These are phyloP conservation scores for Prototheca cutis DNA, from an alignment of 163 green algal genomes.

Conservation along the genomic window DNA sequence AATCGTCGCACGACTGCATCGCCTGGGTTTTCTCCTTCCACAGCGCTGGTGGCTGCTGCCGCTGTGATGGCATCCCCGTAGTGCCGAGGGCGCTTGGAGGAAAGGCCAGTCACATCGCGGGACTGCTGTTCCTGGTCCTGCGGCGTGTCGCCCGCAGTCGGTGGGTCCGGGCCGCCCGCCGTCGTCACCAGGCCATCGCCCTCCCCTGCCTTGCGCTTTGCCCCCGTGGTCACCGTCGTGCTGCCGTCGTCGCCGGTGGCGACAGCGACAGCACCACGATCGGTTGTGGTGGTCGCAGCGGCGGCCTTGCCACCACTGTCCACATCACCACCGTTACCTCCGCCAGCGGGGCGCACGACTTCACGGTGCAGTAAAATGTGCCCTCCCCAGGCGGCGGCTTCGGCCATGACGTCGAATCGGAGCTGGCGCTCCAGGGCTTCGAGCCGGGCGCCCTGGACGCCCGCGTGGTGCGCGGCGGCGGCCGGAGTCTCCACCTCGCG, in stretches of 20 bases:
- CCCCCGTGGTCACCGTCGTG: too few relatives aligned
- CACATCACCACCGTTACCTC: background rate
- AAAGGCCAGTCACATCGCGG: too few relatives aligned
- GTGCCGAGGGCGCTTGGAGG: too few relatives aligned
- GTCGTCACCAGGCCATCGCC: too few relatives aligned
- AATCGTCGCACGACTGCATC: too few relatives aligned
- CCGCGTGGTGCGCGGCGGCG: constrained; percentile 73
- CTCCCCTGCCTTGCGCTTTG: too few relatives aligned
- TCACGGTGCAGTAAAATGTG: constrained; percentile 74
- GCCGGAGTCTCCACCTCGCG: constrained; percentile 81
- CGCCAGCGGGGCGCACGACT: constrained; percentile 8
- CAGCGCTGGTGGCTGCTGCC: too few relatives aligned
- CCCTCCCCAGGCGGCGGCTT: constrained; percentile 50
- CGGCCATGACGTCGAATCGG: constrained; percentile 51
- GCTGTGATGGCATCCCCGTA: background rate
- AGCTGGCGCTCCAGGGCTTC: constrained; percentile 68
- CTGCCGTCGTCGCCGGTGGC: too few relatives aligned
- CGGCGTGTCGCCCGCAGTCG: too few relatives aligned
- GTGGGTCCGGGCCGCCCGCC: too few relatives aligned
- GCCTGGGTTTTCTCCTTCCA: too few relatives aligned
- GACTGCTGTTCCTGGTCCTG: too few relatives aligned
- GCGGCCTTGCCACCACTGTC: background rate
- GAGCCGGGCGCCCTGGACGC: constrained; percentile 37
- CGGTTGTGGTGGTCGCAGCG: background rate
- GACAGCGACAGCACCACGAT: background rate